Evolutionary conservation across 2,329 filamentous ascomycete species (phyloP).

Genomic region (Grosmannia clavigera): DNA sequence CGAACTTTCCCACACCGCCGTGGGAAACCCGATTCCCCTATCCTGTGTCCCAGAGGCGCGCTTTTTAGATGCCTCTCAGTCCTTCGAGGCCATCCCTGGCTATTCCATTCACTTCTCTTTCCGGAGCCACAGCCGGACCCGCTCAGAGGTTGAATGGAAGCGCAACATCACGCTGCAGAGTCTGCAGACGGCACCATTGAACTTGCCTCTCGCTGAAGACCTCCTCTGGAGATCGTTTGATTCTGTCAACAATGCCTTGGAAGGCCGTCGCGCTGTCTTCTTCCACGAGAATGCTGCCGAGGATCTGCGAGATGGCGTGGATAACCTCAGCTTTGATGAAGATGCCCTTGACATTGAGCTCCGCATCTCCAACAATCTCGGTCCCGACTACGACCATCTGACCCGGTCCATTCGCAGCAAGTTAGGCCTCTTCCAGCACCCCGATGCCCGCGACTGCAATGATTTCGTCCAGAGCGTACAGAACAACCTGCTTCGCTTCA

Average conservation of each 20-base stretch:
- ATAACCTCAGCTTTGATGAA: constrained; percentile 27
- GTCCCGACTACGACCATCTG: constrained; percentile 32
- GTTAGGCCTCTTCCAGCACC: constrained; percentile 31
- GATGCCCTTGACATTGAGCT: constrained; percentile 33
- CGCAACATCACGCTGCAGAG: constrained; percentile 32
- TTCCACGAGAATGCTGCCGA: constrained; percentile 26
- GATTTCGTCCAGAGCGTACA: constrained; percentile 30
- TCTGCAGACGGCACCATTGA: constrained; percentile 34
- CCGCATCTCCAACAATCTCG: constrained; percentile 36
- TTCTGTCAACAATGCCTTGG: constrained; percentile 28
- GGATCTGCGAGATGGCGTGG: constrained; percentile 21
- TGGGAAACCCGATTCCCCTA: constrained; percentile 30
- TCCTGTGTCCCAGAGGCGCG: constrained; percentile 32
- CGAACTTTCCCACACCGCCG: constrained; percentile 27
- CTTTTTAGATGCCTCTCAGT: constrained; percentile 31
- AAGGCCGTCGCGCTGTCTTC: constrained; percentile 27
- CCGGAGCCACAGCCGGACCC: constrained; percentile 26
- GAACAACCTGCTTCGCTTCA: constrained; percentile 21
- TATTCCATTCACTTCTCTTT: constrained; percentile 35
- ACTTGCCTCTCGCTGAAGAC: constrained; percentile 31
- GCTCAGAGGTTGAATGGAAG: constrained; percentile 22
- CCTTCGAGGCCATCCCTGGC: constrained; percentile 35
- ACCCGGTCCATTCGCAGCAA: constrained; percentile 29
- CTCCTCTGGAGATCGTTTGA: constrained; percentile 33
- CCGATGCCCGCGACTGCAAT: constrained; percentile 28